Evolutionary conservation across 2,329 filamentous ascomycete genomes (phyloP), one percentile per base, ranked within the genome.

Genomic region (Colletotrichum gigasporum): DNA sequence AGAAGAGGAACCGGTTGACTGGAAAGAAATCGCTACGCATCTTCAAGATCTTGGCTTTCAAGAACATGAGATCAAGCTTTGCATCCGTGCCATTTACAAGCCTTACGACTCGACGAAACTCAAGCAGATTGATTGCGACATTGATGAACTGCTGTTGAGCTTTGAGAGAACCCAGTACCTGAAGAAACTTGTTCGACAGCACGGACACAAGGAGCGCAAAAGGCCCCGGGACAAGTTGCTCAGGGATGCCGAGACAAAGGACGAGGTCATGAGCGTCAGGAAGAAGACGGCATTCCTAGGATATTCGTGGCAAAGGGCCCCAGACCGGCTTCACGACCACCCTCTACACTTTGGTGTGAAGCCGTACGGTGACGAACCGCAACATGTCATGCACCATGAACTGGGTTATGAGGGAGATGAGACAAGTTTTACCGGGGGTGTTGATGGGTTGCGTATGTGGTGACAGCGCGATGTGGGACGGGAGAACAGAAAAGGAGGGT

Each of bases 241-340:
- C 26, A 85, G 95, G 42, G 95, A 98, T 75, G 84, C 83, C 24
- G 78, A 81, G 8, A 85, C 90, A 6, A 90, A 88, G 39, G 84
- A 83, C 39, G 81, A 84, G 14, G 93, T 91, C n/a, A 80, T 98
- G 76, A 89, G 92, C 69, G 85, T 96, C 68, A 87, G 96, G 63
- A 97, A 95, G 78, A 86, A 85, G 74, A 91, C 87, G 24, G 94
- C 93, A 0, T 98, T 98, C 76, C 78, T 96, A 66, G 95, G 95
- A 1, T 99, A 99, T 74, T 93, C 91, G 2, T 98, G 96, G 83
- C 86, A 89, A 11, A 82, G 89, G 47, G 82, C 48, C 18, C 30
- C 35, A 11, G 11, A n/a, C 14, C 34, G 26, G 3, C 56, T 47
- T n/a, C 20, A 14, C n/a, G n/a, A n/a, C 20, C 47, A 8, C 6